Base-by-base conservation (phyloP, 2,329 filamentous ascomycete species). In the Colletotrichum eleusines region DNA sequence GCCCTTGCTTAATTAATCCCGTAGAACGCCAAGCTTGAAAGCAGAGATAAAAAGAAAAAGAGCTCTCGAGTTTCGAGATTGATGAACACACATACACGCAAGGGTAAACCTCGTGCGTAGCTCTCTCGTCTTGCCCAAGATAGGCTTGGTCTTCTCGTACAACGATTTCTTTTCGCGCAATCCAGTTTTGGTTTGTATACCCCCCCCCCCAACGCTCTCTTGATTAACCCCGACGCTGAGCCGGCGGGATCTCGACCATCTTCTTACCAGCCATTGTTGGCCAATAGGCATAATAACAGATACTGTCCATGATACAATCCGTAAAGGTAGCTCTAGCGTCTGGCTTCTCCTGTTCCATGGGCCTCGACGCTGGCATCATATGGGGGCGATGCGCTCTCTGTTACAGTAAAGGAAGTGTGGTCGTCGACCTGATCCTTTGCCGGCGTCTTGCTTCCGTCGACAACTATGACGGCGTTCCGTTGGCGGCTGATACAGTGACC, bases 401-500 rank as follows among this genome's bases (percentile, higher is more conserved):
- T n/a, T 12, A 38, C 31, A 20, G 44, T 38, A 60, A 64, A 28
- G 51, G 44, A 51, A 12, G 26, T 23, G n/a, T 65, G 38, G 31
- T 40, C 35, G 28, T 59, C 66, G 50, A 46, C 40, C 53, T 28
- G 35, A 16, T 7, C 55, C 31, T 55, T 35, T 38, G 18, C 26
- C 57, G 38, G 23, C 28, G 18, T 14, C 54, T 35, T 44, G 57
- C 57, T 48, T 23, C 50, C 50, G 63, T 33, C 63, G 55, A 20
- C 48, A 54, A 48, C 46, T 71, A 71, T 59, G n/a, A 28, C 63
- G 53, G 59, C 38, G 53, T 55, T 40, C 69, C 69, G 69, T 71
- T 68, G 58, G 69, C 58, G 42, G 59, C 51, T 48, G 64, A 63
- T 33, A 68, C 58, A 40, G 53, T 72, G 33, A 83, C 76, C 73